A percentile compares a stretch with the other conserved stretches of the same genome.
Evolutionary conservation across 257 asterid genomes (phyloP).

Genomic region (Lycium barbarum): DNA sequence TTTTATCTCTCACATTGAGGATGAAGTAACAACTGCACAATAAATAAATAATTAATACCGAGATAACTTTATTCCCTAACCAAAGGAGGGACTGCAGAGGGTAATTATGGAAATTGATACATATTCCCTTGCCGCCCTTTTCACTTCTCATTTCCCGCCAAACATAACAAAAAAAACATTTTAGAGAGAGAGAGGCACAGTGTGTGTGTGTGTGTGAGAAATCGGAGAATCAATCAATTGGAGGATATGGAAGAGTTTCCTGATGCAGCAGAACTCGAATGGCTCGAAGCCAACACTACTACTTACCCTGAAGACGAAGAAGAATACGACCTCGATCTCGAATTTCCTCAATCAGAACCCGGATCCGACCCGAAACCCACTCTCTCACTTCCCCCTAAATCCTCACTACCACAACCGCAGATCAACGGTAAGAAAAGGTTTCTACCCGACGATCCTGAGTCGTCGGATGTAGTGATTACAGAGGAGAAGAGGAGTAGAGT

Average conservation of each 20-base stretch:
- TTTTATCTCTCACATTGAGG: no score
- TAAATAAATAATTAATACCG: no score
- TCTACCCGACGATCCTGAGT: constrained; percentile 41
- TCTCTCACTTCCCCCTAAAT: constrained; percentile 58
- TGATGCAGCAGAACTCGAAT: constrained; percentile 79
- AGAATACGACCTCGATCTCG: constrained; percentile 47
- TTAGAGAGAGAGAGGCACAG: background rate
- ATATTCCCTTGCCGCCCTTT: background rate
- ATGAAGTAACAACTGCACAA: no score
- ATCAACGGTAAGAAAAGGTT: constrained; percentile 58
- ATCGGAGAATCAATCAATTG: background rate
- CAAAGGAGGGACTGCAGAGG: no score
- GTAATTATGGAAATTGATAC: background rate
- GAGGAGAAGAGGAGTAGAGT: constrained; percentile 37
- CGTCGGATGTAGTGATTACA: constrained; percentile 30
- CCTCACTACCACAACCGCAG: constrained; percentile 44
- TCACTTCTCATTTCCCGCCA: constrained; percentile 33
- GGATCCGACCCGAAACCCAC: constrained; percentile 50
- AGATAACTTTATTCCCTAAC: no score
- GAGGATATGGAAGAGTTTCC: constrained; percentile 68
- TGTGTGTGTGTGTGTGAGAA: background rate
- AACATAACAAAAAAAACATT: background rate
- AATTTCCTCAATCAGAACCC: constrained; percentile 51
- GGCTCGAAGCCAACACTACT: constrained; percentile 72
- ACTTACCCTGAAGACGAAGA: constrained; percentile 50